phyloP scores from a whole-genome alignment of 331 rosid species.

The Phaseolus coccineus region DNA sequence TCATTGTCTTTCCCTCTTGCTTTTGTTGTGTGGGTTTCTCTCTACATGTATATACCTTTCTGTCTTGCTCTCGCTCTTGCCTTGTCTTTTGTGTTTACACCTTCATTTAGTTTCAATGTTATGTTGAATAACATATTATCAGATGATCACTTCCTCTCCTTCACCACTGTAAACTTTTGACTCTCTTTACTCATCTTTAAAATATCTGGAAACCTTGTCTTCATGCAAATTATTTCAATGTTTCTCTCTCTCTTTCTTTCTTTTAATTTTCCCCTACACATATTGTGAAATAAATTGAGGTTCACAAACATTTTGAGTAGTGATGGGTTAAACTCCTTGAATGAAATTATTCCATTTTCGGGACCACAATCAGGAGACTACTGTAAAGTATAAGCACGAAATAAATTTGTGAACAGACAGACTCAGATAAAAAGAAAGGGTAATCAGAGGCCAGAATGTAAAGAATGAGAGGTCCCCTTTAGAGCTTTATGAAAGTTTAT shows the following conservation, averaged over 20 bases:
- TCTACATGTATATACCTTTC: no score
- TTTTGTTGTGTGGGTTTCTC: no score
- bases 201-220: background rate
- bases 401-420: background rate
- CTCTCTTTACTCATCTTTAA: background rate
- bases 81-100: no score
- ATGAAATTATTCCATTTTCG: background rate
- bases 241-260: background rate
- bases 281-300: background rate
- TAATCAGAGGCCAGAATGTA: background rate
- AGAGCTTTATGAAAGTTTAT: background rate
- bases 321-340: slow-evolving; percentile 15
- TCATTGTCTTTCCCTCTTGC: no score
- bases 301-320: background rate
- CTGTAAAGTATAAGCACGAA: background rate
- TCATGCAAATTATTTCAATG: background rate
- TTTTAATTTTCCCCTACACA: background rate
- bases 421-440: background rate
- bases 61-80: no score
- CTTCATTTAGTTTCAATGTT: background rate
- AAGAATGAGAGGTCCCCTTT: background rate
- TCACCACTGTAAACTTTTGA: background rate
- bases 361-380: slow-evolving; percentile 37
- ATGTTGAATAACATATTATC: background rate
- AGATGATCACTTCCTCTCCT: slow-evolving; percentile 7